Percentiles rank a stretch among this genome's conserved stretches.
These are phyloP conservation scores for Fusarium redolens DNA, from an alignment of 2,329 filamentous ascomycete genomes.

Conservation along the genomic window DNA sequence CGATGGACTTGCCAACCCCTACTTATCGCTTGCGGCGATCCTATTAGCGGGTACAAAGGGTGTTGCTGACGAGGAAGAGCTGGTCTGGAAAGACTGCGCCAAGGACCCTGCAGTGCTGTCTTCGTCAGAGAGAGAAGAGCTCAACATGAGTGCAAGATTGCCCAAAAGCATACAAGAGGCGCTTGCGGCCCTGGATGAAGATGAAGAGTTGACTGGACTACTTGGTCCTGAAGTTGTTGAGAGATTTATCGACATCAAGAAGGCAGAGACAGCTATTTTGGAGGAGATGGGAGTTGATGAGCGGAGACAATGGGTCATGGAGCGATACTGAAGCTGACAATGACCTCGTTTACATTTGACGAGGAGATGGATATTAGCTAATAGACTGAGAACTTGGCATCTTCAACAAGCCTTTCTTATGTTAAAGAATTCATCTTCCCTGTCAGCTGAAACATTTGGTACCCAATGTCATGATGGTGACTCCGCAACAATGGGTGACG, in stretches of 20 bases:
- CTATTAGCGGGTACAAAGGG: slow-evolving; percentile 48
- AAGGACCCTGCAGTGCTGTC: slow-evolving; percentile 65
- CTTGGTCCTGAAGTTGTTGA: slow-evolving; percentile 64
- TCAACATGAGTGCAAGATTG: slow-evolving; percentile 66
- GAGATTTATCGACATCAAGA: slow-evolving; percentile 69
- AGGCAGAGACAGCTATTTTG: slow-evolving; percentile 61
- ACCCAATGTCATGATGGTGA: not conserved
- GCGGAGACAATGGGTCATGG: slow-evolving; percentile 70
- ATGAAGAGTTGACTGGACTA: slow-evolving; percentile 58
- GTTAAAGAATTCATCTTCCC: not conserved
- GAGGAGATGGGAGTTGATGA: slow-evolving; percentile 59
- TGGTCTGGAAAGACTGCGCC: slow-evolving; percentile 65
- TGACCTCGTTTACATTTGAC: not conserved
- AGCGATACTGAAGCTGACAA: slow-evolving; percentile 62
- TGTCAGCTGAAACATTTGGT: slow-evolving; percentile 11
- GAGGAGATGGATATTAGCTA: not conserved
- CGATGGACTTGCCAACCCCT: slow-evolving; percentile 85
- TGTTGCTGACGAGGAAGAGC: slow-evolving; percentile 45
- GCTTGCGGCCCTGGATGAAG: slow-evolving; percentile 60
- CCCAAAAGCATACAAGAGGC: slow-evolving; percentile 67
- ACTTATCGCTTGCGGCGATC: slow-evolving; percentile 63
- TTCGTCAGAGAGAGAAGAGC: slow-evolving; percentile 58
- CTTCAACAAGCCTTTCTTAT: not conserved
- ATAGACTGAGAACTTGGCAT: not conserved
- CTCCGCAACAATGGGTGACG: not conserved